A percentile compares a stretch with the other conserved stretches of the same genome.
Evolutionary conservation across 2,329 filamentous ascomycete species (phyloP).

Genomic region (Pseudonectria buxi): DNA sequence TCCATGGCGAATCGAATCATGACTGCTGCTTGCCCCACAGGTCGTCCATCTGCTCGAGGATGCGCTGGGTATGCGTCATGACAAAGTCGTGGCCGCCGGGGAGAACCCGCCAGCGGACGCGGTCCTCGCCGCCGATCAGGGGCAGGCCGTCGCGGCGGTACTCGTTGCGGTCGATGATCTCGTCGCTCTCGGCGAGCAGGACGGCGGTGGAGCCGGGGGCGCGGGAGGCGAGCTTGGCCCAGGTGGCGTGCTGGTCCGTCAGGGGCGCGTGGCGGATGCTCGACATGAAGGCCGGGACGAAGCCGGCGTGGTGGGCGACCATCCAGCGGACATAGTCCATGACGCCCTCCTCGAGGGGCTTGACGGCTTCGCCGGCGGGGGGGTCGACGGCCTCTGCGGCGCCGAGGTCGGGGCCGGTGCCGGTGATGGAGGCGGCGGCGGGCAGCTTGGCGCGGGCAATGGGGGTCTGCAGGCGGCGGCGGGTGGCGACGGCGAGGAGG

Average conservation of each 20-base stretch:
- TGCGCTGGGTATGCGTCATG: conserved; percentile 44
- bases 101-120: conserved; percentile 44
- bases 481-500: conserved; percentile 42
- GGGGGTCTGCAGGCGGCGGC: conserved; percentile 41
- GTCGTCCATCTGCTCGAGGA: conserved; percentile 39
- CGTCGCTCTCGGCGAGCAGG: conserved; percentile 44
- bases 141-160: conserved; percentile 44
- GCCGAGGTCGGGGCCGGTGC: conserved; percentile 29
- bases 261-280: conserved; percentile 49
- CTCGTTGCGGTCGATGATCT: conserved; percentile 45
- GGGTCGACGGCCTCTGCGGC: conserved; percentile 35
- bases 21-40: conserved; percentile 35
- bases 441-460: conserved; percentile 34
- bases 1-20: background rate
- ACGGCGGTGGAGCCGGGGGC: conserved; percentile 41
- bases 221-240: conserved; percentile 39
- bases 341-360: conserved; percentile 41
- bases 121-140: conserved; percentile 42
- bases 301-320: conserved; percentile 48
- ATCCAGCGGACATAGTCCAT: conserved; percentile 52
- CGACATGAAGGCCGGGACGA: conserved; percentile 54
- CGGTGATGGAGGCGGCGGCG: conserved; percentile 14
- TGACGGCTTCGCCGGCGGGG: conserved; percentile 16
- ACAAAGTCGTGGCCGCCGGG: conserved; percentile 56
- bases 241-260: conserved; percentile 44